Evolutionary conservation across 306 rosid genomes (phyloP).

Genomic region (Benincasa hispida): DNA sequence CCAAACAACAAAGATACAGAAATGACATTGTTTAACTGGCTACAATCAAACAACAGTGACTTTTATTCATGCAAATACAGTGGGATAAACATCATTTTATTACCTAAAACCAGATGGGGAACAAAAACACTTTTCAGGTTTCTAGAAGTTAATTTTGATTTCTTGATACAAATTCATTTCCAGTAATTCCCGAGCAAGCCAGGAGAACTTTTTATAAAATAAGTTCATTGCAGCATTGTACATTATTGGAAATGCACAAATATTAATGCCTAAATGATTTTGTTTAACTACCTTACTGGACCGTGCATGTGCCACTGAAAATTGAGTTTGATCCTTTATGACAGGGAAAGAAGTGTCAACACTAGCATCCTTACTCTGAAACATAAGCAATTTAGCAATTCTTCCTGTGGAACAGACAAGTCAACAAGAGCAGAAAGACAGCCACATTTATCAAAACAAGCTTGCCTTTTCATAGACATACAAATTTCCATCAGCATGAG

Average conservation of each 20-base stretch:
- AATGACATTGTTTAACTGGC: background rate
- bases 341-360: conserved; percentile 81
- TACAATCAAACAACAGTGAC: background rate
- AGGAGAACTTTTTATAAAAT: background rate
- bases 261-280: background rate
- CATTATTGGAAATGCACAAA: background rate
- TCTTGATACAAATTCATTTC: background rate
- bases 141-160: background rate
- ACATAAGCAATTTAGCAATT: conserved; percentile 6
- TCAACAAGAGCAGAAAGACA: background rate
- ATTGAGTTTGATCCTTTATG: conserved; percentile 75
- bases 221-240: background rate
- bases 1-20: background rate
- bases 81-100: background rate
- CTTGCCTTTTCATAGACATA: conserved; percentile 89
- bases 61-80: background rate
- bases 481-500: conserved; percentile 91
- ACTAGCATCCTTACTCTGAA: conserved; percentile 76
- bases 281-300: conserved; percentile 64
- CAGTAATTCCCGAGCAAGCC: background rate
- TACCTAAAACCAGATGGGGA: background rate
- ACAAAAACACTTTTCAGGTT: background rate
- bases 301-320: conserved; percentile 91
- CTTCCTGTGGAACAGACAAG: conserved; percentile 5
- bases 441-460: conserved; percentile 14